phyloP scores from a whole-genome alignment of 2,329 filamentous ascomycete genomes.

The Cryphonectria radicalis region DNA sequence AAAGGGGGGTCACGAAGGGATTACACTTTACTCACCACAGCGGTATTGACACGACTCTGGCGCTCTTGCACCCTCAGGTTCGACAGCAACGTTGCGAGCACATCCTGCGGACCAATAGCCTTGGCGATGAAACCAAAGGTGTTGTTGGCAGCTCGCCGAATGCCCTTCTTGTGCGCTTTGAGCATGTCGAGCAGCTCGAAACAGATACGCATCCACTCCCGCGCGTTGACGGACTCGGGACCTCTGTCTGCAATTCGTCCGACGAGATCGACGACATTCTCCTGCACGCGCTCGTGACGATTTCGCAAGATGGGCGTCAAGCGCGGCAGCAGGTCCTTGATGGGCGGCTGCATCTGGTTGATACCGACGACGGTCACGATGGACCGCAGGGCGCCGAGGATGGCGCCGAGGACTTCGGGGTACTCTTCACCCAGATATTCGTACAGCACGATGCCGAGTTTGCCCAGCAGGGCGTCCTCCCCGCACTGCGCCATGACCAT shows the following conservation, averaged over 20 bases:
- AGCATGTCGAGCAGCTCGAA: conserved; percentile 99
- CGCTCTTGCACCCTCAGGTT: conserved; percentile 96
- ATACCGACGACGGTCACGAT: conserved; percentile 99
- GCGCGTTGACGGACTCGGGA: conserved; percentile 92
- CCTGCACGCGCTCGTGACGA: conserved; percentile 98
- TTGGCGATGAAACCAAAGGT: conserved; percentile 99
- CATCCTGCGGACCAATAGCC: conserved; percentile 96
- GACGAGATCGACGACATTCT: conserved; percentile 97
- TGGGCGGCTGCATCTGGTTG: conserved; percentile 96
- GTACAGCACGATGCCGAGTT: conserved; percentile 91
- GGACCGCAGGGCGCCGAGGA: conserved; percentile 89
- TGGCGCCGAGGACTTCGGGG: conserved; percentile 94
- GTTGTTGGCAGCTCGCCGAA: conserved; percentile 97
- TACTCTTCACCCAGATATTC: conserved; percentile 99
- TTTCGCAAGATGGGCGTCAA: conserved; percentile 98
- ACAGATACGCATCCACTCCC: conserved; percentile 99
- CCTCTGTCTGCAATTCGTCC: conserved; percentile 97
- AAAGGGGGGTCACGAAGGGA: neutral
- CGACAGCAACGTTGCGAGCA: conserved; percentile 92
- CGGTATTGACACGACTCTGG: conserved; percentile 97
- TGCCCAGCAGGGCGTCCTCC: conserved; percentile 93
- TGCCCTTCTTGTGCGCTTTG: conserved; percentile 99
- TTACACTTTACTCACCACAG: conserved; percentile 55
- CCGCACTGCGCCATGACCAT: conserved; percentile 99
- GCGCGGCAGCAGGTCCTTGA: conserved; percentile 91